Evolutionary conservation across 179 eudicot species (phyloP).

Genomic region (Vitellaria paradoxa): DNA sequence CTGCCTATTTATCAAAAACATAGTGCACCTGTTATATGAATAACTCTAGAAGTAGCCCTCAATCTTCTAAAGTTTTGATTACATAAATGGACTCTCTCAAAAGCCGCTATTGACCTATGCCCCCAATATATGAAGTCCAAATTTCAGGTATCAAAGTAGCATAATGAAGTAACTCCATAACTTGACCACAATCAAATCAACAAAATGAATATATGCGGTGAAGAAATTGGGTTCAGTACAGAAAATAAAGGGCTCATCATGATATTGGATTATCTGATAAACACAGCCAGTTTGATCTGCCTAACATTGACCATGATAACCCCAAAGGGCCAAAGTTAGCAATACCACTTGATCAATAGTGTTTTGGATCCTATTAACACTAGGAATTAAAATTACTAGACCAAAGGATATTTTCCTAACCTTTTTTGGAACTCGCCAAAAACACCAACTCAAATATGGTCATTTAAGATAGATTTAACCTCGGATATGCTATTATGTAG

Average conservation of each 20-base stretch:
- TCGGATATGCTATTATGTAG: background rate
- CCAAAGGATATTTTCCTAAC: background rate
- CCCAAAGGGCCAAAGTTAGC: background rate
- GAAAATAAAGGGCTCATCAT: background rate
- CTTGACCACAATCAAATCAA: background rate
- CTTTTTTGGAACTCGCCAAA: background rate
- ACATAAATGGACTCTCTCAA: background rate
- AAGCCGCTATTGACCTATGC: background rate
- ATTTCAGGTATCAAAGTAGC: background rate
- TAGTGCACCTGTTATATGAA: too few relatives aligned
- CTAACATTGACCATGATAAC: background rate
- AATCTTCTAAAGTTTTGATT: background rate
- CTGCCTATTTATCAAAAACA: too few relatives aligned
- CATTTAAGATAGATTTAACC: background rate
- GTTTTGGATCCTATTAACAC: background rate
- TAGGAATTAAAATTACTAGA: background rate
- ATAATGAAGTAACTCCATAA: background rate
- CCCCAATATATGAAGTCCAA: background rate
- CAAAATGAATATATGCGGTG: background rate
- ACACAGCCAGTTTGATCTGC: background rate
- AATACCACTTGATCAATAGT: background rate
- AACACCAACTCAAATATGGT: background rate
- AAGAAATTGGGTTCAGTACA: background rate
- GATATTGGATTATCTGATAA: background rate
- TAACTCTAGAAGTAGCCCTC: background rate